Base-by-base conservation (phyloP, 306 rosid species). In the Inga oerstediana region DNA sequence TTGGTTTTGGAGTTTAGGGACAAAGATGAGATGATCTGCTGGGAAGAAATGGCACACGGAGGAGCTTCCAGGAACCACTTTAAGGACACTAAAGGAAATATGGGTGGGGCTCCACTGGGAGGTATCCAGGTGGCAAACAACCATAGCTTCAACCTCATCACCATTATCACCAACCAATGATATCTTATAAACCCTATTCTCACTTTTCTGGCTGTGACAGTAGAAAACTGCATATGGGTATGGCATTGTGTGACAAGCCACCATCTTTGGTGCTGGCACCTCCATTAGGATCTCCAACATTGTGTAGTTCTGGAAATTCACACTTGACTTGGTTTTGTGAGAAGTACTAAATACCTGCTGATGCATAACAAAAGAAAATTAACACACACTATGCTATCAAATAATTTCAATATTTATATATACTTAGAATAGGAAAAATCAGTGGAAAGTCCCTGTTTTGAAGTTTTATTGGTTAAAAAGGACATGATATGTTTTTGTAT, bases 41-140 rank as follows among this genome's bases (percentile, higher is more conserved):
- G 98, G 95, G 82, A 93, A 92, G 86, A 93, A 95, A 88, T 95
- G 98, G 73, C 98, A 95, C 10, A 95, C 91, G 19, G 92, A 84
- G 12, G 91, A 81, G 61, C 71, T 74, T 84, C 98, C 98, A 0
- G 96, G 97, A 34, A 41, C 51, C 72, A 84, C 73, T 78, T 73
- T 75, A 3, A 95, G 94, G 49, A 93, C 86, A 0, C 82, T 85
- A 79, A 95, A 93, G 0, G 99, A 85, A 30, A 86, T 87, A 88
- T 93, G 98, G 10, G 83, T 73, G 4, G 81, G 83, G 37, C 89
- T 83, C 99, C 98, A 95, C 7, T 86, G 88, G 3, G 98, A 92
- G 2, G 98, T 93, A 37, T 93, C 97, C 87, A 91, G 58, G 83
- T 95, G 98, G 46, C 98, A 95, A 69, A 95, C 91, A 71, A 84